Percentiles rank a stretch among this genome's conserved stretches.
Evolutionary conservation across 805 yeast genomes (phyloP).

Genomic region (Saccharomyces eubayanus): DNA sequence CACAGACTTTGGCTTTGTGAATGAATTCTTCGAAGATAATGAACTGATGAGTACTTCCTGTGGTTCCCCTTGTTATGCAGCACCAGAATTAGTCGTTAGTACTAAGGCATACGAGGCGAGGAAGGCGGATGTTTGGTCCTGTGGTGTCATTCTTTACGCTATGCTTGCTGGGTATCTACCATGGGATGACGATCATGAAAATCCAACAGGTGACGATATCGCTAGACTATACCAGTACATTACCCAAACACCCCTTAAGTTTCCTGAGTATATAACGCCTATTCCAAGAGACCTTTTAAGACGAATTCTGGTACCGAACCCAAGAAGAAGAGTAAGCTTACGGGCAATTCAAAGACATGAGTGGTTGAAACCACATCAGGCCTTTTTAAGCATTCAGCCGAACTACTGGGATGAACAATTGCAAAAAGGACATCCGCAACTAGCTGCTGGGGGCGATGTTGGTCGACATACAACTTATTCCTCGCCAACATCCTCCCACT

Average conservation of each 20-base stretch:
- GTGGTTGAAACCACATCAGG: conserved; percentile 81
- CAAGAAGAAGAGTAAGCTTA: conserved; percentile 62
- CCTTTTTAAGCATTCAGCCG: conserved; percentile 76
- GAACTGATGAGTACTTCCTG: conserved; percentile 91
- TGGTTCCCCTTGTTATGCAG: conserved; percentile 98
- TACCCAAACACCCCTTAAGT: conserved; percentile 82
- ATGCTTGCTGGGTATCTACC: conserved; percentile 97
- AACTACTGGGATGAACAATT: conserved; percentile 54
- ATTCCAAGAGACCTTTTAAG: conserved; percentile 85
- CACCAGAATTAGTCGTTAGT: conserved; percentile 90
- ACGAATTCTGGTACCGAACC: conserved; percentile 77
- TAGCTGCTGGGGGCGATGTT: neutral
- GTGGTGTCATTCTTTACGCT: conserved; percentile 91
- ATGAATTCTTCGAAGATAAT: conserved; percentile 49
- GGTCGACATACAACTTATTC: conserved; percentile 7
- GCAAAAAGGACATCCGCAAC: neutral
- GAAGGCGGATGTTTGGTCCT: conserved; percentile 94
- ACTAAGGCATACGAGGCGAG: conserved; percentile 83
- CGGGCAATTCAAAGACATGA: conserved; percentile 69
- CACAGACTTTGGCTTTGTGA: conserved; percentile 92
- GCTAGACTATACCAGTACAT: conserved; percentile 85
- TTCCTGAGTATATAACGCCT: conserved; percentile 89
- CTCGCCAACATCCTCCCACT: conserved; percentile 34
- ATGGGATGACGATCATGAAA: conserved; percentile 93
- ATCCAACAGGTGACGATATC: conserved; percentile 93